Evolutionary conservation across 768 basidiomycete species (phyloP).

Genomic region (Termitomyces sp.): DNA sequence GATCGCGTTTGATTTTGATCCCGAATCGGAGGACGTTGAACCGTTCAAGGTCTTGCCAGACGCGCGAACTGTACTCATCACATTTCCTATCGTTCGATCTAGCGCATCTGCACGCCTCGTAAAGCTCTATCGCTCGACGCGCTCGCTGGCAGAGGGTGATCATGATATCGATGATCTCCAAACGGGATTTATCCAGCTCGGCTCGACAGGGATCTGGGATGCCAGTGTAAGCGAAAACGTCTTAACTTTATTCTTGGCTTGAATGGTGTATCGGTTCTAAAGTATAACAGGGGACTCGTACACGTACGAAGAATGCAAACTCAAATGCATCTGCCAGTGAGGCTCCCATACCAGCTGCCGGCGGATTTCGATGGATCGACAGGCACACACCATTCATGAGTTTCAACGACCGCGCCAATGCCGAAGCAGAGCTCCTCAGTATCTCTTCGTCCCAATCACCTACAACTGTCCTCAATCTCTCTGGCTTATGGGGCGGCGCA

Average conservation of each 20-base stretch:
- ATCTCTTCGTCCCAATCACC: slow-evolving; percentile 30
- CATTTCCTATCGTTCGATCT: slow-evolving; percentile 46
- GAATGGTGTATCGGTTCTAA: not conserved
- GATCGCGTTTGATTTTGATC: slow-evolving; percentile 55
- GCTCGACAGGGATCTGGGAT: slow-evolving; percentile 60
- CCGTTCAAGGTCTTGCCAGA: slow-evolving; percentile 46
- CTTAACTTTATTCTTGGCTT: not conserved
- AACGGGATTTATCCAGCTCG: slow-evolving; percentile 56
- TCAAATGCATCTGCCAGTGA: not conserved
- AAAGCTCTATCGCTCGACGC: slow-evolving; percentile 37
- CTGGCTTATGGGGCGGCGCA: slow-evolving; percentile 60
- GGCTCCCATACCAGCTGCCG: slow-evolving; percentile 8
- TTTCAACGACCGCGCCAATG: slow-evolving; percentile 40
- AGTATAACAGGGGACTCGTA: not conserved
- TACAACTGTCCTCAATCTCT: slow-evolving; percentile 58
- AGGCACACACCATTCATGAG: slow-evolving; percentile 44
- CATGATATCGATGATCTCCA: slow-evolving; percentile 2
- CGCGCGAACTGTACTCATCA: slow-evolving; percentile 53
- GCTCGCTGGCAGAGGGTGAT: slow-evolving; percentile 8
- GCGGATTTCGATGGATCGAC: slow-evolving; percentile 42
- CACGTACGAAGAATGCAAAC: not conserved
- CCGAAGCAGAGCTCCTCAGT: slow-evolving; percentile 53
- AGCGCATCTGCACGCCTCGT: slow-evolving; percentile 50
- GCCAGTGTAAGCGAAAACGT: slow-evolving; percentile 31
- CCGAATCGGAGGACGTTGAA: slow-evolving; percentile 38